A percentile compares a stretch with the other conserved stretches of the same genome.
Evolutionary conservation across 345 rosid species (phyloP).

Genomic region (Eucalyptus sideroxylon): DNA sequence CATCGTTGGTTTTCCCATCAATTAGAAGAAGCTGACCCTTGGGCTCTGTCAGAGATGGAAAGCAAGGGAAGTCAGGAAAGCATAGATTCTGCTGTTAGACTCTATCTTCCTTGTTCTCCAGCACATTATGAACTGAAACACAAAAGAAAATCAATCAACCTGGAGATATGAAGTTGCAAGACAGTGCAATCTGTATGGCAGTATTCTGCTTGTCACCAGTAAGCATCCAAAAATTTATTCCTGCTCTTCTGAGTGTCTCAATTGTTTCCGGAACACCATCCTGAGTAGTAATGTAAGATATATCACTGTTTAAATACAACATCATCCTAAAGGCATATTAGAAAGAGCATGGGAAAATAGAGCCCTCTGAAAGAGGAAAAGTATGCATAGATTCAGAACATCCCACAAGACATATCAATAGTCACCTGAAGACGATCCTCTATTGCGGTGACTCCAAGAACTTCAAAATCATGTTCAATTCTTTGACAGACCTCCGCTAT

Average conservation of each 20-base stretch:
- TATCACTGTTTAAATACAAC: background rate
- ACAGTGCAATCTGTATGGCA: slow-evolving; percentile 96
- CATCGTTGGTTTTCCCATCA: slow-evolving; percentile 91
- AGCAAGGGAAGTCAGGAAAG: background rate
- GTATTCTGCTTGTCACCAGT: slow-evolving; percentile 98
- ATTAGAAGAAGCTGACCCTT: slow-evolving; percentile 93
- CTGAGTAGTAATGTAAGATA: slow-evolving; percentile 18
- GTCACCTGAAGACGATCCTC: slow-evolving; percentile 91
- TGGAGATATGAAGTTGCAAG: slow-evolving; percentile 96
- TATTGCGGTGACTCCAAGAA: slow-evolving; percentile 93
- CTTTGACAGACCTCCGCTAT: slow-evolving; percentile 91
- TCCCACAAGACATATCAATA: background rate
- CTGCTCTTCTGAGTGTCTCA: slow-evolving; percentile 85
- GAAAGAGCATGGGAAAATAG: background rate
- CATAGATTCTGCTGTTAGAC: background rate
- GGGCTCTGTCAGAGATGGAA: slow-evolving; percentile 44
- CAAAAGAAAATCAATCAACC: slow-evolving; percentile 27
- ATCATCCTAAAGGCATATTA: background rate
- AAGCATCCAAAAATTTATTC: slow-evolving; percentile 98
- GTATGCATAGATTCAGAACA: background rate
- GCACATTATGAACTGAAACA: background rate
- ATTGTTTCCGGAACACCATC: slow-evolving; percentile 99
- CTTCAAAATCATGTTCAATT: slow-evolving; percentile 74
- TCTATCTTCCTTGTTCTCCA: background rate
- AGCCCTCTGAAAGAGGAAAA: background rate